Conservation (phyloP, 1,284 basidiomycete species). For the Afroboletus lepidellus region DNA sequence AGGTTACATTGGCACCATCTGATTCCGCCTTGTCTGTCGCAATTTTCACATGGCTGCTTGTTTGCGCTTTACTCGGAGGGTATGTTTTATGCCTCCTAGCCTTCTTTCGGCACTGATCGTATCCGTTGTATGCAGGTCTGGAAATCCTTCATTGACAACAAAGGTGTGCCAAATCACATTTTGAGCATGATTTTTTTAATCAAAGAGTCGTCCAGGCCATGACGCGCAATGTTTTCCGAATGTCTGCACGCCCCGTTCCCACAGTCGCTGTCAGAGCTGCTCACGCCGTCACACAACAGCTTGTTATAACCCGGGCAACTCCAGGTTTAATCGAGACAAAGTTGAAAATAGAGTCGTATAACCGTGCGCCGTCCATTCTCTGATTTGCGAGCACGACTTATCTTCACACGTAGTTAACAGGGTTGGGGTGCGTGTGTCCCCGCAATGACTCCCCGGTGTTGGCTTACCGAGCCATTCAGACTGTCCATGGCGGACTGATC, state of each 20-base stretch:
- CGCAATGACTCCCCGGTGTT: background rate
- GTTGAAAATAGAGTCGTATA: conserved; percentile 69
- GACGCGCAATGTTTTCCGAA: conserved; percentile 77
- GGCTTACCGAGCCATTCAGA: conserved; percentile 21
- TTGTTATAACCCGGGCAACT: conserved; percentile 58
- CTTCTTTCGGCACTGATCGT: background rate
- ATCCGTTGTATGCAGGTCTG: conserved; percentile 68
- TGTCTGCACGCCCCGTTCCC: conserved; percentile 38
- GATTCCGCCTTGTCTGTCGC: background rate
- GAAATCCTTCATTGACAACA: conserved; percentile 74
- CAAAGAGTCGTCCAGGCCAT: conserved; percentile 56
- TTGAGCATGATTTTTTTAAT: background rate
- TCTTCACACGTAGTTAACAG: conserved; percentile 54
- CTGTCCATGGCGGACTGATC: conserved; percentile 83
- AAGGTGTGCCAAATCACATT: conserved; percentile 44
- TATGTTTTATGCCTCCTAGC: conserved; percentile 27
- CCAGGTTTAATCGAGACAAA: conserved; percentile 68
- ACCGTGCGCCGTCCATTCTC: conserved; percentile 46
- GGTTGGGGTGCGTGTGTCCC: conserved; percentile 55
- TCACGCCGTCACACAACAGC: conserved; percentile 38
- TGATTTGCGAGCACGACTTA: background rate
- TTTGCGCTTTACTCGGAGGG: conserved; percentile 63
- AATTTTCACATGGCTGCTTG: conserved; percentile 54
- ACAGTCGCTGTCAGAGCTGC: background rate
- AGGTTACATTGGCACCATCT: background rate